Evolutionary conservation across 306 rosid genomes (phyloP), one percentile per base, ranked within the genome.

Genomic region (Fagus sylvatica): DNA sequence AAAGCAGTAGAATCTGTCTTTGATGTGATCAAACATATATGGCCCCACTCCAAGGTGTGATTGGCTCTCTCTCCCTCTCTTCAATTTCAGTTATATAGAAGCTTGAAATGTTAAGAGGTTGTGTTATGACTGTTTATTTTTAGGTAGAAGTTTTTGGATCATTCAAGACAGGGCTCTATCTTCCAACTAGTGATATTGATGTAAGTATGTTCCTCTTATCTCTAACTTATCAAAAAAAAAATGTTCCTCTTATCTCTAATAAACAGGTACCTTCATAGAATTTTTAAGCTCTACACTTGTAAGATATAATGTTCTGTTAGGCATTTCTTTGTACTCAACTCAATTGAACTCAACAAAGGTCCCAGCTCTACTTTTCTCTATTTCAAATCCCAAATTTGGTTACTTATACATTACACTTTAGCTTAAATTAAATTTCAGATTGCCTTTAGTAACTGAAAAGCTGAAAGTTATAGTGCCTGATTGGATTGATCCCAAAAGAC

Each of bases 71-170:
- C 16, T 6, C 64, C 11, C 17, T 65, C 48, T 37, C 19, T 17
- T 42, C 40, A 37, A 17, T 57, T 4, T 12, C 61, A 16, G 69
- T 69, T 40, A 22, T 59, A 10, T 67, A 33, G 60, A 68, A 57
- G 60, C 46, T 72, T 62, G 64, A 32, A 76, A 66, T 32, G 83
- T 17, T 39, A 16, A 33, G 5, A 59, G 32, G 42, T 57, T 74
- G 30, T 51, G 30, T 66, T 68, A 1, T 72, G 60, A 77, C 49
- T 73, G 11, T 75, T 81, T 46, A 73, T 87, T 54, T 88, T 40
- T 72, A 95, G 99, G 97, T 93, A 51, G 98, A 95, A 80, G 87
- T 95, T n/a, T 95, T 93, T 86, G 99, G 99, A 53, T 95, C 98
- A 41, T 92, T 89, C 87, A 85, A 83, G 91, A 95, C 99, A 37